Base-by-base conservation (phyloP, 2,329 filamentous ascomycete genomes). In the Ophiostoma perfectum region DNA sequence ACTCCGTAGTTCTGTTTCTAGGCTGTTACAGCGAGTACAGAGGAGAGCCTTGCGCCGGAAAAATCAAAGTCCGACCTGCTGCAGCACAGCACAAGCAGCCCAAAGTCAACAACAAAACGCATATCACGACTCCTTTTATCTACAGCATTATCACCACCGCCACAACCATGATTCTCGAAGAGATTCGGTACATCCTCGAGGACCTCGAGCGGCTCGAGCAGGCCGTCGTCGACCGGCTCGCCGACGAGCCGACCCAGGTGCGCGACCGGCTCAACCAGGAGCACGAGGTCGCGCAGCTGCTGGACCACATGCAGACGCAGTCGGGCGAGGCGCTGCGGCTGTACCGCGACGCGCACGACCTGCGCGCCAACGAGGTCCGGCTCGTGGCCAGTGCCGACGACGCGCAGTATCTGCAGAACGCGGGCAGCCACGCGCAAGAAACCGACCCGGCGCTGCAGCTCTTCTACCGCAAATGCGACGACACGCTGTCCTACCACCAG, bases 141-240 rank as follows among this genome's bases (percentile, higher is more conserved):
- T 3, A 16, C 38, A 9, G 45, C 52, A 63, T 9, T 36, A 47
- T n/a, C 52, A 63, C 45, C 44, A 60, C 9, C 42, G 27, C 44
- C 41, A 2, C 73, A 64, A 80, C 62, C 6, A 89, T 97, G 93
- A 82, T 96, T 73, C 81, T 97, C 72, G 96, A 99, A 82, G 93
- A 98, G 74, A 90, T 98, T 80, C 87, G 95, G 74, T 93, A 92
- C 75, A 87, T 97, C 74, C 93, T 97, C 75, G 95, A 99, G 86
- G 95, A 99, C 80, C 82, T 99, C 66, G 95, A 99, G 84, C 89
- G 95, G 72, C 86, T 99, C 70, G 95, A 99, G 80, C 92, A 97
- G 78, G 95, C 91, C 67, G 90, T 97, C 75, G 90, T 92, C 67
- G 93, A 98, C 80, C 90, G 93, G 75, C 87, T 96, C 70, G 84